phyloP scores from a whole-genome alignment of 2,329 filamentous ascomycete species.

The Aureobasidium sp. region DNA sequence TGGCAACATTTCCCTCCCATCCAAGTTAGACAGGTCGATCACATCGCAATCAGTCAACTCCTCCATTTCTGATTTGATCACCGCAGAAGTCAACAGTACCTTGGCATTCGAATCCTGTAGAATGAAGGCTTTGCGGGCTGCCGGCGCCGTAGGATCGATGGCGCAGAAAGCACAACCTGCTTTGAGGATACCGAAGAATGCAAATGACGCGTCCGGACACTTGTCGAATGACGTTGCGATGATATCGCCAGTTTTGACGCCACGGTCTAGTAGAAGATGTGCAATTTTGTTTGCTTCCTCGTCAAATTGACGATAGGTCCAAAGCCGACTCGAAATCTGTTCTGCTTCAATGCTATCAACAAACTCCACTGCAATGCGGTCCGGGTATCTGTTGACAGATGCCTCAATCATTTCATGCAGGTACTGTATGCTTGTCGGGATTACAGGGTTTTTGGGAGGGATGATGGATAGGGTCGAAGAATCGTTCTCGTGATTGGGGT shows the following conservation, averaged over 20 bases:
- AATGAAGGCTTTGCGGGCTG: conserved; percentile 69
- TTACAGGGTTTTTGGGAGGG: conserved; percentile 50
- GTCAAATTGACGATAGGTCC: conserved; percentile 71
- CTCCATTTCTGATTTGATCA: conserved; percentile 10
- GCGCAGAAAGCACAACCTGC: conserved; percentile 75
- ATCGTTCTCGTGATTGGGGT: conserved; percentile 27
- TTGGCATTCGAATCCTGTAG: conserved; percentile 62
- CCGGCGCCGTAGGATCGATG: conserved; percentile 67
- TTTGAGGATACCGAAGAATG: conserved; percentile 75
- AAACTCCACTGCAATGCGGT: conserved; percentile 68
- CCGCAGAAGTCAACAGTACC: conserved; percentile 50
- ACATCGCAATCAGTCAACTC: conserved; percentile 29
- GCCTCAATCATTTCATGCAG: conserved; percentile 74
- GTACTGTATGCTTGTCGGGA: conserved; percentile 53
- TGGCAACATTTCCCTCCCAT: conserved; percentile 29
- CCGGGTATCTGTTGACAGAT: conserved; percentile 50
- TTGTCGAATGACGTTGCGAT: conserved; percentile 79
- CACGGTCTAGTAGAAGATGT: conserved; percentile 50
- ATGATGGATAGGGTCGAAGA: conserved; percentile 54
- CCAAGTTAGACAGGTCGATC: conserved; percentile 37
- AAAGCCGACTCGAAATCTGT: conserved; percentile 45
- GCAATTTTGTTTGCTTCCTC: conserved; percentile 65
- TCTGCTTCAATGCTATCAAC: conserved; percentile 39
- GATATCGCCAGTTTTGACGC: conserved; percentile 51
- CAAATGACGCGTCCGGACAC: conserved; percentile 74